A percentile compares a stretch with the other conserved stretches of the same genome.
Conservation (phyloP, 2,329 filamentous ascomycete species). For the Fusarium domesticum region DNA sequence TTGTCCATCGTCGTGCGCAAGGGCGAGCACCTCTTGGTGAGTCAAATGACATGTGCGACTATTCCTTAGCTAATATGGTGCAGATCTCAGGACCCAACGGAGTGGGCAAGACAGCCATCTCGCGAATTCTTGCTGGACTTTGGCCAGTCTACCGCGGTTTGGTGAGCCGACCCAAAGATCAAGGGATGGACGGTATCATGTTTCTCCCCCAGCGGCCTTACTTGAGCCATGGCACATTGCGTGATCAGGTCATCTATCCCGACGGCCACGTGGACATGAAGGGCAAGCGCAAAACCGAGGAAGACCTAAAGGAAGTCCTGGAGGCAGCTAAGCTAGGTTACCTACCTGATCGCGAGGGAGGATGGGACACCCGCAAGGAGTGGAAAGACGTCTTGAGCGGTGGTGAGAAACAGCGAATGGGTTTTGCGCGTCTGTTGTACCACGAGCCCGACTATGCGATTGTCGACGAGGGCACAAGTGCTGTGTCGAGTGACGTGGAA, state of each 20-base stretch:
- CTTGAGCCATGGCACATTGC: constrained; percentile 83
- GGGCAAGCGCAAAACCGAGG: constrained; percentile 71
- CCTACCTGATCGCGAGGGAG: constrained; percentile 85
- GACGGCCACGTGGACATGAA: constrained; percentile 94
- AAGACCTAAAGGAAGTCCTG: constrained; percentile 72
- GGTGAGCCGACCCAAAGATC: constrained; percentile 77
- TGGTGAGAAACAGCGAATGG: constrained; percentile 95
- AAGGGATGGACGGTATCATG: constrained; percentile 92
- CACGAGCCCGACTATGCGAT: constrained; percentile 94
- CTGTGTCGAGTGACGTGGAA: constrained; percentile 91
- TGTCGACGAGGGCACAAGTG: constrained; percentile 92
- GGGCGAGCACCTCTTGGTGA: constrained; percentile 80
- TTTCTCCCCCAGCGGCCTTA: constrained; percentile 95
- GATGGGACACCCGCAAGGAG: constrained; percentile 94
- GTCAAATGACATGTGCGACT: constrained; percentile 18
- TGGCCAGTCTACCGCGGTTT: constrained; percentile 96
- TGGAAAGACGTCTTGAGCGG: constrained; percentile 99
- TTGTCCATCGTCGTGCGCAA: constrained; percentile 85
- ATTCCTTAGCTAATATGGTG: constrained; percentile 12
- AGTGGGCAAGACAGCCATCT: constrained; percentile 85
- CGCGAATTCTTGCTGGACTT: constrained; percentile 82
- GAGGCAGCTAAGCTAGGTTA: constrained; percentile 86
- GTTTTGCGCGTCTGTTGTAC: constrained; percentile 84
- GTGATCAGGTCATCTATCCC: constrained; percentile 97
- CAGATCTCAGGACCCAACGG: constrained; percentile 91